A percentile compares a stretch with the other conserved stretches of the same genome.
phyloP scores from a whole-genome alignment of 768 basidiomycete species.

The Clavaria fumosa region DNA sequence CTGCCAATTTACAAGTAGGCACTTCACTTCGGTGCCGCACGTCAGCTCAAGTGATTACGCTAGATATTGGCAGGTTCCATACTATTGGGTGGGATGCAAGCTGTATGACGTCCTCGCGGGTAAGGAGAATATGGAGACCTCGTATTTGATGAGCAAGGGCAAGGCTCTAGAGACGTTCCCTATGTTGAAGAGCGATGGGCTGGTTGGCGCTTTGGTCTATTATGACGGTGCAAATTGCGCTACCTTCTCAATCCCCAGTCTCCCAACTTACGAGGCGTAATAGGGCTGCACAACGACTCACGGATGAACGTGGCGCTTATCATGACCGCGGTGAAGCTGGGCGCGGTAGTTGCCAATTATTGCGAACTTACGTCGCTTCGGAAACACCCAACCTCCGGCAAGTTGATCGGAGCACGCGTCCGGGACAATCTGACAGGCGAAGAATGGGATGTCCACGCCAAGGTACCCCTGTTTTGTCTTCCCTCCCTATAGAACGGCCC shows the following conservation, averaged over 20 bases:
- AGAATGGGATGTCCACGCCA: slow-evolving; percentile 69
- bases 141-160: slow-evolving; percentile 89
- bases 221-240: slow-evolving; percentile 61
- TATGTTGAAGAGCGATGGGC: slow-evolving; percentile 84
- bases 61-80: slow-evolving; percentile 93
- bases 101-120: slow-evolving; percentile 93
- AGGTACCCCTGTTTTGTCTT: too few relatives aligned
- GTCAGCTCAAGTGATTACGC: too few relatives aligned
- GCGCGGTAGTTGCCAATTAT: slow-evolving; percentile 81
- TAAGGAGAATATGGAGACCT: slow-evolving; percentile 90
- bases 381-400: slow-evolving; percentile 49
- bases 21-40: too few relatives aligned
- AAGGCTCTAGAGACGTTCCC: slow-evolving; percentile 92
- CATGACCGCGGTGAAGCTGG: slow-evolving; percentile 87
- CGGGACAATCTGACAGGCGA: slow-evolving; percentile 74
- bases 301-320: slow-evolving; percentile 95
- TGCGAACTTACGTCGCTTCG: slow-evolving; percentile 67
- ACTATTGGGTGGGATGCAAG: slow-evolving; percentile 92
- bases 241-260: slow-evolving; percentile 25
- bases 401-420: slow-evolving; percentile 59
- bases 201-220: slow-evolving; percentile 92
- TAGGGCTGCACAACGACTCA: slow-evolving; percentile 96
- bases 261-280: slow-evolving; percentile 8
- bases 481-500: background rate
- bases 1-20: slow-evolving; percentile 84